These are phyloP conservation scores for Oryza glaberrima DNA, from an alignment of 176 grass and related monocot genomes.

Conservation along the genomic window DNA sequence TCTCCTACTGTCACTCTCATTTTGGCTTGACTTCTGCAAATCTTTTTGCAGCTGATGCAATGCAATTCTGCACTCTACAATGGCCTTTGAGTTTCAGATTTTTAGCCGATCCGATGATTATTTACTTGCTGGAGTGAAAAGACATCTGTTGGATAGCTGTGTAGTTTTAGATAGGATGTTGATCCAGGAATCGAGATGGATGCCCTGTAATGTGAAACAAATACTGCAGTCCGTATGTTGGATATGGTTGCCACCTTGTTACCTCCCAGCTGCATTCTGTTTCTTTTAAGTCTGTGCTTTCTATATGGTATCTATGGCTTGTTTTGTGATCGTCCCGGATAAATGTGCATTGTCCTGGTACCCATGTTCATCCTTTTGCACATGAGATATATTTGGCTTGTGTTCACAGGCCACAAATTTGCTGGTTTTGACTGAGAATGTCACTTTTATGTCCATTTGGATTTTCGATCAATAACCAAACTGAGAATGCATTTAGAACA, in stretches of 20 bases:
- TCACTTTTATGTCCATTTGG: background rate
- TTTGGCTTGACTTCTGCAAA: slow-evolving; percentile 22
- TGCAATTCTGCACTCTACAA: slow-evolving; percentile 27
- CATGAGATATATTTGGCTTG: background rate
- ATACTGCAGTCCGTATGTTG: background rate
- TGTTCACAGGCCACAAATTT: background rate
- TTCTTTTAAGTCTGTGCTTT: background rate
- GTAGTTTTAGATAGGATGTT: slow-evolving; percentile 6
- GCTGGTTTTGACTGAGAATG: background rate
- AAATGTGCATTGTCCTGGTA: slow-evolving; percentile 4
- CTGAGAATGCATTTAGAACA: no score
- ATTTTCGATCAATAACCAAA: background rate
- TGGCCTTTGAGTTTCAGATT: background rate
- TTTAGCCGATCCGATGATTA: background rate
- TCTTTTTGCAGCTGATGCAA: slow-evolving; percentile 44
- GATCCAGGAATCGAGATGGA: slow-evolving; percentile 14
- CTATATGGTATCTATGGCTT: background rate
- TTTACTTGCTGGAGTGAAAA: background rate
- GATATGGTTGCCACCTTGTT: background rate
- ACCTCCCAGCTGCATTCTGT: background rate
- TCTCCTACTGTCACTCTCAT: background rate
- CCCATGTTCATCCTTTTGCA: background rate
- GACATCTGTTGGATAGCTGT: slow-evolving; percentile 31
- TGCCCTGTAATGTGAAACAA: background rate
- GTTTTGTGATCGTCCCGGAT: background rate